Base-by-base conservation (phyloP, 345 rosid species). In the Corymbia maculata region DNA sequence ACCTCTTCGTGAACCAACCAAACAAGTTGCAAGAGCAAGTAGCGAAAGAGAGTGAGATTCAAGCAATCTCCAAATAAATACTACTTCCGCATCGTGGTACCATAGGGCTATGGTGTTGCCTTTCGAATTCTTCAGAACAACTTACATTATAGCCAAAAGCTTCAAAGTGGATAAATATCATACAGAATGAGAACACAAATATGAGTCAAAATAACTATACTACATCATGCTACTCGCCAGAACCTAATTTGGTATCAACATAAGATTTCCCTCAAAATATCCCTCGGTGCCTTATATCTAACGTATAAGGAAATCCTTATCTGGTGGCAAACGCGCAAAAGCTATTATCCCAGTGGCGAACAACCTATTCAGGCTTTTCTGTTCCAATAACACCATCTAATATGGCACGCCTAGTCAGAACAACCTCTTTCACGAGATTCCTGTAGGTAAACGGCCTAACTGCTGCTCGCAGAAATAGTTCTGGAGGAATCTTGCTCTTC, bases 371-470 rank as follows among this genome's bases (percentile, higher is more conserved):
- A 59, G 68, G 68, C 30, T 84, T 84, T 19, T 92, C 93, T 52
- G 89, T 89, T 68, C 97, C 96, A 90, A 96, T 96, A 51, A 94
- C 98, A 84, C 97, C 98, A 52, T 97, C 99, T 90, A 96, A 89
- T 88, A 96, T 96, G 50, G 97, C 99, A 87, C 96, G 98, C 92
- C 99, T 96, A 49, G 98, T 96, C 66, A 97, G 90, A 86, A 96
- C 99, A 88, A 97, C 95, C 94, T 97, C 99, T 92, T 97, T 97
- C 79, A 96, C 99, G 68, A 96, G 98, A 91, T 97, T 96, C 89
- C 97, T 94, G 90, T 96, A 97, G 51, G 97, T 95, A 86, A 96
- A 97, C 3, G 98, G 99, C 86, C 97, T 92, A 86, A 97, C 97
- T 9, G 98, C 98, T 4, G 98, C 98, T 50, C 94, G 91, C 89